Percentiles rank a stretch among this genome's conserved stretches.
Evolutionary conservation across 345 rosid genomes (phyloP).

Genomic region (Euphorbia tirucalli): DNA sequence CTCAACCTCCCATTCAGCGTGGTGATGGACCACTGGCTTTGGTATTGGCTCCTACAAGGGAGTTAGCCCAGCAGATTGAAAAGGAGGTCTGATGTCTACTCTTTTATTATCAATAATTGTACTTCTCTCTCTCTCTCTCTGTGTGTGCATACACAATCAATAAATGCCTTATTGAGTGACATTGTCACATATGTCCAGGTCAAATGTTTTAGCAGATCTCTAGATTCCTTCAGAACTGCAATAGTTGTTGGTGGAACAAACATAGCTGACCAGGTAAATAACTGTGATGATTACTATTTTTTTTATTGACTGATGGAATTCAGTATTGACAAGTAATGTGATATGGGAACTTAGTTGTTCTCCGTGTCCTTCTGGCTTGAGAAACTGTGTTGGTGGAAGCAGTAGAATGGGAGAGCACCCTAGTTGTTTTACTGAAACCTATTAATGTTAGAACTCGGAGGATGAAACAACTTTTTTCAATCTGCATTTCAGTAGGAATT

Average conservation of each 20-base stretch:
- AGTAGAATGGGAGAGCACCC: background rate
- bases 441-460: background rate
- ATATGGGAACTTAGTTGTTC: background rate
- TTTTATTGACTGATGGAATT: background rate
- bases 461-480: background rate
- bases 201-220: slow-evolving; percentile 39
- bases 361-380: background rate
- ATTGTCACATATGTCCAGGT: slow-evolving; percentile 22
- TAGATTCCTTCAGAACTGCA: slow-evolving; percentile 37
- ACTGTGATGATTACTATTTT: background rate
- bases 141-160: background rate
- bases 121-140: background rate
- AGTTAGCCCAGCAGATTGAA: slow-evolving; percentile 44
- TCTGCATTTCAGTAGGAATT: background rate
- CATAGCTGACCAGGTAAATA: slow-evolving; percentile 35
- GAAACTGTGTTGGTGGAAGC: background rate
- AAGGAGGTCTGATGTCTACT: slow-evolving; percentile 28
- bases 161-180: background rate
- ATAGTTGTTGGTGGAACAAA: slow-evolving; percentile 47
- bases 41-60: slow-evolving; percentile 46
- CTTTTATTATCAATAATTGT: background rate
- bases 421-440: background rate
- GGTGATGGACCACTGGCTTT: slow-evolving; percentile 44
- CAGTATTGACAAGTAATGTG: background rate
- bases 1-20: slow-evolving; percentile 30